phyloP scores from a whole-genome alignment of 805 yeast species.

The Lachancea cidri region DNA sequence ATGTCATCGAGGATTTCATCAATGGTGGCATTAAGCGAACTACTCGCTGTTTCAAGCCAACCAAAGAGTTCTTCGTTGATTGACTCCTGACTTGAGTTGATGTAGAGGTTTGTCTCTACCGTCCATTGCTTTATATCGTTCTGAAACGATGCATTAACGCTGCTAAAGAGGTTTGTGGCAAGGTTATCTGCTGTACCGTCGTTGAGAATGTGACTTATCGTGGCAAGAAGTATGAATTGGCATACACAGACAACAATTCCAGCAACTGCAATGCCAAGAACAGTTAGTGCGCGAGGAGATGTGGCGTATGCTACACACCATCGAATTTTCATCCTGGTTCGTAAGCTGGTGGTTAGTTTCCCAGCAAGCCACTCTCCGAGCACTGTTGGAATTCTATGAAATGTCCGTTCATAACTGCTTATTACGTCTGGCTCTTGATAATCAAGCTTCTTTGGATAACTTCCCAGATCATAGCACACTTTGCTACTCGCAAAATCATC shows the following conservation, averaged over 20 bases:
- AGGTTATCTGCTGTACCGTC: slow-evolving; percentile 1
- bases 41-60: slow-evolving; percentile 54
- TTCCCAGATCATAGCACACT: too few species aligned
- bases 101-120: slow-evolving; percentile 48
- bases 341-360: slow-evolving; percentile 1
- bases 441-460: too few species aligned
- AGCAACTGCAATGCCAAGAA: slow-evolving; percentile 49
- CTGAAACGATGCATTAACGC: slow-evolving; percentile 12
- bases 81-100: slow-evolving; percentile 42
- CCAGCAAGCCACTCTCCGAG: slow-evolving; percentile 16
- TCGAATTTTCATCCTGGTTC: slow-evolving; percentile 23
- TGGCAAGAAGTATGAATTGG: slow-evolving; percentile 46
- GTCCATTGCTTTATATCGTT: slow-evolving; percentile 45
- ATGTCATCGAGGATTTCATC: slow-evolving; percentile 51
- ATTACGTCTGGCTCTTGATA: slow-evolving; percentile 14
- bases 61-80: slow-evolving; percentile 66
- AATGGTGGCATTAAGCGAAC: slow-evolving; percentile 56
- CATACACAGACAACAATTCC: slow-evolving; percentile 51
- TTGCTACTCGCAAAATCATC: slow-evolving; percentile 1
- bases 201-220: slow-evolving; percentile 10
- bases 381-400: slow-evolving; percentile 19
- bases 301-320: slow-evolving; percentile 43
- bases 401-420: slow-evolving; percentile 20
- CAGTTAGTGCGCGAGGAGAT: slow-evolving; percentile 45
- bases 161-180: slow-evolving; percentile 5